Evolutionary conservation across 1,284 basidiomycete genomes (phyloP).

Genomic region (Erythrobasidium hasegawianum): DNA sequence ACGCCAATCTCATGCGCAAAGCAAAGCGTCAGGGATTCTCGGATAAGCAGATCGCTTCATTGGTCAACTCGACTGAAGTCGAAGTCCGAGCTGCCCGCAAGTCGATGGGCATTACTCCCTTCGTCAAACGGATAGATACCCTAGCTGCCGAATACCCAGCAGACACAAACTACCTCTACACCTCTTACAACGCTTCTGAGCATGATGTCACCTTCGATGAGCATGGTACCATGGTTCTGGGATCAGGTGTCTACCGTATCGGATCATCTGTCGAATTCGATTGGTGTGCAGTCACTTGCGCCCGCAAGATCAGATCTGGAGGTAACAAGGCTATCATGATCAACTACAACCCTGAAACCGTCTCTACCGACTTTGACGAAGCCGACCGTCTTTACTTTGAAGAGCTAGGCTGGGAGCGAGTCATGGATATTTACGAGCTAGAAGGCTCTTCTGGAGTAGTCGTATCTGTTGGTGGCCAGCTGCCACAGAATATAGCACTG

Average conservation of each 20-base stretch:
- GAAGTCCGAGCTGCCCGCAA: slow-evolving; percentile 81
- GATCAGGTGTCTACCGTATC: slow-evolving; percentile 96
- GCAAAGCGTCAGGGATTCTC: slow-evolving; percentile 94
- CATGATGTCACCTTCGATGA: slow-evolving; percentile 97
- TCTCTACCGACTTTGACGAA: slow-evolving; percentile 99
- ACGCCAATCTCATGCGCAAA: slow-evolving; percentile 62
- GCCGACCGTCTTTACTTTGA: slow-evolving; percentile 98
- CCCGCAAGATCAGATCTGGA: slow-evolving; percentile 82
- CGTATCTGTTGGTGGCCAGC: slow-evolving; percentile 93
- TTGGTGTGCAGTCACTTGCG: slow-evolving; percentile 99
- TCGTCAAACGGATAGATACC: slow-evolving; percentile 99
- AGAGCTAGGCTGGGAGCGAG: slow-evolving; percentile 93
- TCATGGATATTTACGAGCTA: slow-evolving; percentile 99
- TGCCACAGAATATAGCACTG: slow-evolving; percentile 97
- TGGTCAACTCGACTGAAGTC: slow-evolving; percentile 63
- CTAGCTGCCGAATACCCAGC: slow-evolving; percentile 98
- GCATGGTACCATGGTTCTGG: slow-evolving; percentile 98
- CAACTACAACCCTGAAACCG: slow-evolving; percentile 99
- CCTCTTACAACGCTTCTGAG: slow-evolving; percentile 94
- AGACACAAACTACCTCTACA: slow-evolving; percentile 99
- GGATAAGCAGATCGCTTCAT: slow-evolving; percentile 82
- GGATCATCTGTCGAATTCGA: slow-evolving; percentile 99
- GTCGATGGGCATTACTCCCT: slow-evolving; percentile 81
- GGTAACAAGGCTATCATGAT: slow-evolving; percentile 97
- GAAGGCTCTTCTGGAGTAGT: slow-evolving; percentile 89